Conservation (phyloP, 2,329 filamentous ascomycete genomes). For the Westerdykella sp. region DNA sequence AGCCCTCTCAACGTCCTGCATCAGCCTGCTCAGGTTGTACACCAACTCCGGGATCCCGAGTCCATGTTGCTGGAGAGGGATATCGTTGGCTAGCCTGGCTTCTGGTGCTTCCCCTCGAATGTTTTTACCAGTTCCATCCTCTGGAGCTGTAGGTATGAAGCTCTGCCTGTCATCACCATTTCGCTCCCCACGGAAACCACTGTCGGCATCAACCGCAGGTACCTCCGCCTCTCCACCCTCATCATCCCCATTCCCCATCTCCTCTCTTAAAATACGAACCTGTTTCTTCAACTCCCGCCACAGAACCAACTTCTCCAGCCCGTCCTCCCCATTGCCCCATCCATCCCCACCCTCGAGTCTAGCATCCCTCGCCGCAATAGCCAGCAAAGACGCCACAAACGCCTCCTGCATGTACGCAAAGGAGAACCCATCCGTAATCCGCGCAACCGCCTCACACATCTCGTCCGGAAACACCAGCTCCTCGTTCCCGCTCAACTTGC, state of each 20-base stretch:
- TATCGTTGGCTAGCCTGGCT: too few relatives aligned
- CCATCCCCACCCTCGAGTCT: constrained; percentile 6
- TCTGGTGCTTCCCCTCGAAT: too few relatives aligned
- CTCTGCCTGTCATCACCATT: too few relatives aligned
- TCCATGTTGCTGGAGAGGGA: too few relatives aligned
- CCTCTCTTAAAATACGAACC: constrained; percentile 38
- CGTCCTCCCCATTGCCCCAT: constrained; percentile 9
- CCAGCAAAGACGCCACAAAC: constrained; percentile 38
- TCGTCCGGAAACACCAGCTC: constrained; percentile 38
- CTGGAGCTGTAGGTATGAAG: too few relatives aligned
- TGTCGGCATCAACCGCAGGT: too few relatives aligned
- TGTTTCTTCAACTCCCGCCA: constrained; percentile 41
- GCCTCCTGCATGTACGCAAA: constrained; percentile 45
- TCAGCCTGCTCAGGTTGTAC: too few relatives aligned
- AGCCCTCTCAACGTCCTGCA: too few relatives aligned
- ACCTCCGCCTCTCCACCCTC: too few relatives aligned
- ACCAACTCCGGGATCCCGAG: too few relatives aligned
- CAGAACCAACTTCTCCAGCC: constrained; percentile 35
- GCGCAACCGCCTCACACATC: constrained; percentile 36
- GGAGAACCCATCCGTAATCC: constrained; percentile 41
- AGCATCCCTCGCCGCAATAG: constrained; percentile 21
- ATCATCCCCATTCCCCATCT: constrained; percentile 25
- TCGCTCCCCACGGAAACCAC: too few relatives aligned
- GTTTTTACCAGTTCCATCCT: too few relatives aligned
- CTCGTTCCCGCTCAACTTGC: constrained; percentile 34